Conservation (phyloP, 306 rosid species). For the Quillaja saponaria region DNA sequence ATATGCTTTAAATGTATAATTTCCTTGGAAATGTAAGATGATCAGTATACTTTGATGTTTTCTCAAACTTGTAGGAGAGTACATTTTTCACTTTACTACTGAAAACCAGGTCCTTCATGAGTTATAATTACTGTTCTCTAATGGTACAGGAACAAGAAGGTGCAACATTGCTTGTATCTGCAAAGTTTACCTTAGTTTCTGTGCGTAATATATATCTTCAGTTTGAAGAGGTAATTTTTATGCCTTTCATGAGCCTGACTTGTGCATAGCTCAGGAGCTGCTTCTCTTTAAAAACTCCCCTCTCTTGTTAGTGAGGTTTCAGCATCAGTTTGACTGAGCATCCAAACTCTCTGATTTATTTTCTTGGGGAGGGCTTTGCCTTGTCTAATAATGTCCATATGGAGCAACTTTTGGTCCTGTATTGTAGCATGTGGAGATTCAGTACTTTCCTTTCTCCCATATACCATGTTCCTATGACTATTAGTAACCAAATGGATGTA, state of each 20-base stretch:
- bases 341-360: constrained; percentile 7
- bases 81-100: too few species aligned
- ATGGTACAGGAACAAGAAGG: constrained; percentile 86
- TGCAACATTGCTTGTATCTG: constrained; percentile 85
- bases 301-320: background rate
- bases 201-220: constrained; percentile 76
- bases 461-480: constrained; percentile 1
- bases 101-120: too few species aligned
- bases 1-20: background rate
- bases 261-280: constrained; percentile 24
- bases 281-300: background rate
- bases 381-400: too few species aligned
- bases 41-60: too few species aligned
- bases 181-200: constrained; percentile 71
- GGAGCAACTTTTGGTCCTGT: too few species aligned
- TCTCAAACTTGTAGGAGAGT: too few species aligned
- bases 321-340: background rate
- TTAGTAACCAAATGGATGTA: background rate
- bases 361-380: too few species aligned
- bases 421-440: background rate
- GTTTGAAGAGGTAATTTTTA: constrained; percentile 77
- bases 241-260: constrained; percentile 18
- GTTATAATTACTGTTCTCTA: too few species aligned
- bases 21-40: constrained; percentile 25
- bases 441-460: background rate